These are phyloP conservation scores for Ceriops decandra DNA, from an alignment of 345 rosid genomes.

Conservation along the genomic window DNA sequence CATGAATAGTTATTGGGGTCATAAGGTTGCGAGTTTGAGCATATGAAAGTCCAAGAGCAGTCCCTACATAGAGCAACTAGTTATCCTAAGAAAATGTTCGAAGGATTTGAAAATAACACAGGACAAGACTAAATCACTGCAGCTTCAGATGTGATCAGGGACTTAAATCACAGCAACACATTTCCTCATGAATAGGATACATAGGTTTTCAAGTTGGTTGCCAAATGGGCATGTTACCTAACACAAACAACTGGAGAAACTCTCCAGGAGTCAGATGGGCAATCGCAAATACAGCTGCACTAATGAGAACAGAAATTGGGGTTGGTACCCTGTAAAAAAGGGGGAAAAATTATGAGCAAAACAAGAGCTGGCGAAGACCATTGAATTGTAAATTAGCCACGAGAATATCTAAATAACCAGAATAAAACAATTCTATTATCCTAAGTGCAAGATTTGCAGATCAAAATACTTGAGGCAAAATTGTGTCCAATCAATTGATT, in stretches of 20 bases:
- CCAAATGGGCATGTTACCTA: conserved; percentile 43
- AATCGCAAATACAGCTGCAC: conserved; percentile 88
- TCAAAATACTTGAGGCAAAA: too few relatives aligned
- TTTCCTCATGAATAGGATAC: neutral
- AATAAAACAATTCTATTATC: too few relatives aligned
- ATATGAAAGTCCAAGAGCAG: conserved; percentile 71
- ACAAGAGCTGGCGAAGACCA: neutral
- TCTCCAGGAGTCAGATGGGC: conserved; percentile 92
- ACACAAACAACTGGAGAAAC: conserved; percentile 80
- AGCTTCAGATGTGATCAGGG: conserved; percentile 1
- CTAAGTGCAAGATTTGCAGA: too few relatives aligned
- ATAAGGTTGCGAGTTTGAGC: conserved; percentile 88
- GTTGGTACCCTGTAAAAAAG: conserved; percentile 69
- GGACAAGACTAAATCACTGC: neutral
- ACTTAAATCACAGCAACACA: neutral
- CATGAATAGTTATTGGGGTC: conserved; percentile 77
- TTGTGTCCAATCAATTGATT: too few relatives aligned
- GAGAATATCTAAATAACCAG: too few relatives aligned
- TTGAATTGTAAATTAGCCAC: too few relatives aligned
- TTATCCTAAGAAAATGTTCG: neutral
- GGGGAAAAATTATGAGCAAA: neutral
- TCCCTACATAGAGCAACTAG: conserved; percentile 36
- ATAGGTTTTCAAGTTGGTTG: neutral
- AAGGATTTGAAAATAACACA: neutral
- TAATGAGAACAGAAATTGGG: conserved; percentile 66